phyloP scores from a whole-genome alignment of 2,329 filamentous ascomycete genomes.

The Lachnellula suecica region DNA sequence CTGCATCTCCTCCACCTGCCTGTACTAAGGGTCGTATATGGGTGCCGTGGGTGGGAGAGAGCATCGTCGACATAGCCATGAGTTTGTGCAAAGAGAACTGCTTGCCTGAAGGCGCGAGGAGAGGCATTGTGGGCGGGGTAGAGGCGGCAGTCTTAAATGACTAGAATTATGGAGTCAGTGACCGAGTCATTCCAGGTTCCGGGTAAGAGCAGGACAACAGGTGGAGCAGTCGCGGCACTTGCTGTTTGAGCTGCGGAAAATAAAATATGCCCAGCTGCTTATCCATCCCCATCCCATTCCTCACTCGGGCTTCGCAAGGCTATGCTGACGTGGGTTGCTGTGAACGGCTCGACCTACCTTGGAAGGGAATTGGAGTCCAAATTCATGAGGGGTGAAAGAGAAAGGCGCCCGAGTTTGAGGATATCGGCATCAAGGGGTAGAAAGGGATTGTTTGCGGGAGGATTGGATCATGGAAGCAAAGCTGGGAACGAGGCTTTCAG shows the following conservation, averaged over 20 bases:
- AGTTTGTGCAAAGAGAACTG: conserved; percentile 34
- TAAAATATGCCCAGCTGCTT: not conserved
- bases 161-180: conserved; percentile 9
- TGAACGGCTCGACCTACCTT: conserved; percentile 3
- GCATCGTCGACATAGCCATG: conserved; percentile 33
- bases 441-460: not conserved
- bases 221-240: not conserved
- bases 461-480: not conserved
- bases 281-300: not conserved
- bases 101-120: conserved; percentile 27
- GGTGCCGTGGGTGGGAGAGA: conserved; percentile 23
- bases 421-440: not conserved
- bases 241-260: not conserved
- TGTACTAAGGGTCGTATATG: conserved; percentile 24
- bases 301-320: not conserved
- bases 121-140: conserved; percentile 16
- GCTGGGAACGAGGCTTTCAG: not conserved
- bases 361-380: conserved; percentile 2
- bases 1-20: conserved; percentile 25
- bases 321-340: conserved; percentile 4
- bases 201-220: not conserved
- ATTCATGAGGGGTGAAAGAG: conserved; percentile 6
- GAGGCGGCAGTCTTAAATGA: conserved; percentile 13
- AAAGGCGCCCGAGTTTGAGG: not conserved
- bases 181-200: not conserved